Evolutionary conservation across 177 flowering plant genomes (phyloP).

Genomic region (Vitis hybrid): DNA sequence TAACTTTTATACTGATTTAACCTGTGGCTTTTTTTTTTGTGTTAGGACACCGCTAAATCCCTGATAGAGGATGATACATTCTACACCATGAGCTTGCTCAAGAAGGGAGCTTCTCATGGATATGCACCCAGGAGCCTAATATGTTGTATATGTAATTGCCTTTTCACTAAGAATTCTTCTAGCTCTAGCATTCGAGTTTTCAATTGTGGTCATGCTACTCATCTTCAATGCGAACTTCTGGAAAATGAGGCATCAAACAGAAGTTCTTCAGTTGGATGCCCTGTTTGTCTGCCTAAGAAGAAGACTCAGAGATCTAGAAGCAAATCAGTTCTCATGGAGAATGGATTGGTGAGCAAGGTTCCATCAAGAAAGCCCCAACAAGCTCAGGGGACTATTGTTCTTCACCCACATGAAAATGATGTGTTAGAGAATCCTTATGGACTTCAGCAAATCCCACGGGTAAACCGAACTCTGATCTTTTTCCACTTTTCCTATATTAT

Average conservation of each 20-base stretch:
- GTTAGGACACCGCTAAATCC: constrained; percentile 88
- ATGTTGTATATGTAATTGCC: constrained; percentile 80
- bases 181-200: constrained; percentile 60
- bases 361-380: constrained; percentile 37
- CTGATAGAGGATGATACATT: constrained; percentile 93
- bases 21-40: not conserved
- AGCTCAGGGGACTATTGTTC: constrained; percentile 30
- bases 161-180: constrained; percentile 47
- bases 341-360: constrained; percentile 45
- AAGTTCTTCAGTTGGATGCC: constrained; percentile 60
- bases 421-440: constrained; percentile 51
- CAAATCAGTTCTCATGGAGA: constrained; percentile 42
- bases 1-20: not conserved
- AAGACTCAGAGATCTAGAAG: constrained; percentile 48
- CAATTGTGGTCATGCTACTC: constrained; percentile 90
- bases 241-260: constrained; percentile 44
- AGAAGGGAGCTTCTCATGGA: constrained; percentile 91
- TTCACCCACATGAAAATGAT: constrained; percentile 55
- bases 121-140: constrained; percentile 63
- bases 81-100: constrained; percentile 88
- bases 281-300: constrained; percentile 85
- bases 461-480: constrained; percentile 19
- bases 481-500: not conserved
- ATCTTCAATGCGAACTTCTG: constrained; percentile 68
- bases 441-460: constrained; percentile 74